phyloP scores from a whole-genome alignment of 2,329 filamentous ascomycete species.

The Colletotrichum higginsianum region DNA sequence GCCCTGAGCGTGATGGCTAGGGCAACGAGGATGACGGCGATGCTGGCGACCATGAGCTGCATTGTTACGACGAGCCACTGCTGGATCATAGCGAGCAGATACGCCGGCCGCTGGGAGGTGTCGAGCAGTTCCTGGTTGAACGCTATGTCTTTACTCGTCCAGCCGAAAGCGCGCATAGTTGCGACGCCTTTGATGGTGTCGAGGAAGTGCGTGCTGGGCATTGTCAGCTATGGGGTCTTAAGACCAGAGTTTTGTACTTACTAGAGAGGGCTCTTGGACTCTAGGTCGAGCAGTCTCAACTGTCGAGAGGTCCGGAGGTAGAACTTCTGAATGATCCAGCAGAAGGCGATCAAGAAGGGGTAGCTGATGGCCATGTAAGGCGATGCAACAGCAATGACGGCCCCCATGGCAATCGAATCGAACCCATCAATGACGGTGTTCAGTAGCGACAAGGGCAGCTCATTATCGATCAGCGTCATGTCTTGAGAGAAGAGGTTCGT shows the following conservation, averaged over 20 bases:
- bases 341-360: slow-evolving; percentile 57
- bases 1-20: slow-evolving; percentile 58
- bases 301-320: slow-evolving; percentile 72
- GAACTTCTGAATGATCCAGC: slow-evolving; percentile 66
- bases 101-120: slow-evolving; percentile 67
- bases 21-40: slow-evolving; percentile 63
- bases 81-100: slow-evolving; percentile 69
- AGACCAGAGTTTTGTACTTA: slow-evolving; percentile 47
- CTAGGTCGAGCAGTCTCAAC: slow-evolving; percentile 69
- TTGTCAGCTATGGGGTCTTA: background rate
- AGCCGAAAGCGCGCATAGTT: slow-evolving; percentile 69
- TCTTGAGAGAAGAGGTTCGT: slow-evolving; percentile 59
- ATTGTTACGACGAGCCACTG: slow-evolving; percentile 68
- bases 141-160: slow-evolving; percentile 59
- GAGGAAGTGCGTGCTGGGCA: slow-evolving; percentile 58
- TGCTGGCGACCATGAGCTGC: slow-evolving; percentile 61
- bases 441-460: slow-evolving; percentile 50
- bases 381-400: slow-evolving; percentile 57
- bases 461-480: slow-evolving; percentile 53
- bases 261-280: slow-evolving; percentile 69
- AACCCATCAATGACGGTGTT: slow-evolving; percentile 44
- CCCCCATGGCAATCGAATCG: slow-evolving; percentile 55
- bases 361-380: slow-evolving; percentile 61
- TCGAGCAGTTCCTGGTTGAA: slow-evolving; percentile 64
- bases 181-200: slow-evolving; percentile 66